Evolutionary conservation across 306 rosid species (phyloP), one percentile per base, ranked within the genome.

Genomic region (Fagus sylvatica): DNA sequence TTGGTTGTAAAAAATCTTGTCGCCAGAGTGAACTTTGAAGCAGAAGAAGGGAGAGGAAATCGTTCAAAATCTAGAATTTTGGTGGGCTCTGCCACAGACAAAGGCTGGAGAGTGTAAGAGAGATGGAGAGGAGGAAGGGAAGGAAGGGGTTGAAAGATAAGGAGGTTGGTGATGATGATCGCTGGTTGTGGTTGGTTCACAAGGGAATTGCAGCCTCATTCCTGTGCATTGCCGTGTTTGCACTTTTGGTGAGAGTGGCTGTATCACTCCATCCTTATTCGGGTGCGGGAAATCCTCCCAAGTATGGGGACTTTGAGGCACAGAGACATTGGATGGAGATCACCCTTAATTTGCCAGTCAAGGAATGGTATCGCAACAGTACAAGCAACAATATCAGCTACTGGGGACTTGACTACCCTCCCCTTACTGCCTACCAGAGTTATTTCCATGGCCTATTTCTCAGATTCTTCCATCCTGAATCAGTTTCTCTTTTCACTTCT

Each of bases 271-370:
- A 95, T 81, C 91, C 97, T 72, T 95, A 95, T 77, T 95, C 97
- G 1, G 98, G 98, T 56, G 91, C 91, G 46, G 90, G 81, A 17
- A 81, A 76, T 70, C 90, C 96, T 82, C 98, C 98, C 0, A 95
- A 91, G 70, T 92, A 78, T 67, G 98, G 98, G 0, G 98, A 95
- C 78, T 92, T 84, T 33, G 98, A 95, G 84, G 98, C 98, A 0
- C 96, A 95, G 85, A 88, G 98, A 83, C 98, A 95, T 85, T 92
- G 98, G 98, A 95, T 95, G 98, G 98, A 95, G 83, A 84, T 95
- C 62, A 93, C 98, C 9, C 74, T 85, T 49, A 88, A 91, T 66
- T 73, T 95, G 2, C 98, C 98, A 9, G 70, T 88, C 37, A 83
- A 76, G 71, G 90, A 92, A 39, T 95, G 98, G 98, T 95, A 95